phyloP scores from a whole-genome alignment of 169 alveolate species.

The Cryptosporidium parvum region DNA sequence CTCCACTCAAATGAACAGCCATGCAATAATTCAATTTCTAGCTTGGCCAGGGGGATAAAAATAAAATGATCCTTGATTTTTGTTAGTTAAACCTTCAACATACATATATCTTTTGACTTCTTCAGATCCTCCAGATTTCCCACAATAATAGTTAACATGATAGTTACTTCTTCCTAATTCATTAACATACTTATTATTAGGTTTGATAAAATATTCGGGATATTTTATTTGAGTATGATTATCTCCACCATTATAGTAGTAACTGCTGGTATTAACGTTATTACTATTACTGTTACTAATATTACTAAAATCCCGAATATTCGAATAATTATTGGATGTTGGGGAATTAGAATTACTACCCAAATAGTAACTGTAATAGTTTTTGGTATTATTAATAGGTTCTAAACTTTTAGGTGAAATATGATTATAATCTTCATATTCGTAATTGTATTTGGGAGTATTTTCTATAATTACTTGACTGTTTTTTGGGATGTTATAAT shows the following conservation, averaged over 20 bases:
- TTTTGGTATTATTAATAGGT: background rate
- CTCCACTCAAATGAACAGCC: background rate
- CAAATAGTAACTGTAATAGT: background rate
- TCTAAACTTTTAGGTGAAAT: background rate
- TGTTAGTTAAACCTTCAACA: conserved; percentile 11
- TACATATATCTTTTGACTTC: conserved; percentile 5
- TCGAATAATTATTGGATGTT: background rate
- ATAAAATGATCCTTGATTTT: background rate
- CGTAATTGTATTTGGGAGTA: too few relatives aligned
- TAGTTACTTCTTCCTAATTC: background rate
- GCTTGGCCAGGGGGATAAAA: conserved; percentile 6
- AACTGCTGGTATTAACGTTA: background rate
- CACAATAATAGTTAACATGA: conserved; percentile 15
- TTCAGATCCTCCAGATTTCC: conserved; percentile 10
- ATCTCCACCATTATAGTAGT: conserved; percentile 3
- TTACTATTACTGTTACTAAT: background rate
- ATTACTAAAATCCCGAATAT: background rate
- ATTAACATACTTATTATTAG: background rate
- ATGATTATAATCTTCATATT: too few relatives aligned
- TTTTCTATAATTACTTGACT: background rate
- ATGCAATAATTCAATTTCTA: background rate
- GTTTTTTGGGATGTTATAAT: too few relatives aligned
- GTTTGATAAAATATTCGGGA: background rate
- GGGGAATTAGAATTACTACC: background rate
- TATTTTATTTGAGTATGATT: background rate